phyloP scores from a whole-genome alignment of 2,329 filamentous ascomycete species.

The Neonectria coccinea region DNA sequence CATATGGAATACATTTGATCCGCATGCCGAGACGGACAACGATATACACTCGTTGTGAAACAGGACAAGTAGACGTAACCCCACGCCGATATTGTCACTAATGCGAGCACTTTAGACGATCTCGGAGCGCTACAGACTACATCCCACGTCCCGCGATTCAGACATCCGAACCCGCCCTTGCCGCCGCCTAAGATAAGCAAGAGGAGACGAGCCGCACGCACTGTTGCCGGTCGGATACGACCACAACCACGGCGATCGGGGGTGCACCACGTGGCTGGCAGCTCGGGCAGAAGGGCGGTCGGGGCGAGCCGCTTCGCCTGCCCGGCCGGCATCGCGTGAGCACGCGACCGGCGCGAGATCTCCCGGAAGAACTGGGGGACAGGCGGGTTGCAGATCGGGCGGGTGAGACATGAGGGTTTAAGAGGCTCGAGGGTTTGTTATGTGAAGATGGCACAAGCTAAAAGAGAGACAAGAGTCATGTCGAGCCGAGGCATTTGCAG shows the following conservation, averaged over 20 bases:
- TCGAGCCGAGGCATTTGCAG: background rate
- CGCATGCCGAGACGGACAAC: background rate
- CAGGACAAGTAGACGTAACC: conserved; percentile 59
- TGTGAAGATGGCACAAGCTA: background rate
- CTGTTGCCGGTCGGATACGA: conserved; percentile 52
- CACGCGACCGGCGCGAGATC: conserved; percentile 48
- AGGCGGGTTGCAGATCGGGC: conserved; percentile 53
- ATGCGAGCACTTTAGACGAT: conserved; percentile 60
- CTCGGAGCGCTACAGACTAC: conserved; percentile 60
- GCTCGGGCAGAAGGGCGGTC: conserved; percentile 60
- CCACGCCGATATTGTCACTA: conserved; percentile 57
- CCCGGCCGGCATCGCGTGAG: conserved; percentile 55
- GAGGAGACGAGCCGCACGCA: background rate
- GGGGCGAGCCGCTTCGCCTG: conserved; percentile 66
- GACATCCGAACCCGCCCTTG: conserved; percentile 53
- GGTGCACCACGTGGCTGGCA: conserved; percentile 64
- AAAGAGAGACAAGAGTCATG: background rate
- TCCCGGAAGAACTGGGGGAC: conserved; percentile 60
- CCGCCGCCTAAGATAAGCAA: conserved; percentile 27
- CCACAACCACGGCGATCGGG: conserved; percentile 55
- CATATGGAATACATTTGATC: background rate
- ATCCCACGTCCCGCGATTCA: conserved; percentile 50
- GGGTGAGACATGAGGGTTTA: conserved; percentile 53
- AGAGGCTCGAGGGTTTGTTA: no score
- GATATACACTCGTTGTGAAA: conserved; percentile 50